Evolutionary conservation across 345 rosid species (phyloP).

Genomic region (Reutealis trisperma): DNA sequence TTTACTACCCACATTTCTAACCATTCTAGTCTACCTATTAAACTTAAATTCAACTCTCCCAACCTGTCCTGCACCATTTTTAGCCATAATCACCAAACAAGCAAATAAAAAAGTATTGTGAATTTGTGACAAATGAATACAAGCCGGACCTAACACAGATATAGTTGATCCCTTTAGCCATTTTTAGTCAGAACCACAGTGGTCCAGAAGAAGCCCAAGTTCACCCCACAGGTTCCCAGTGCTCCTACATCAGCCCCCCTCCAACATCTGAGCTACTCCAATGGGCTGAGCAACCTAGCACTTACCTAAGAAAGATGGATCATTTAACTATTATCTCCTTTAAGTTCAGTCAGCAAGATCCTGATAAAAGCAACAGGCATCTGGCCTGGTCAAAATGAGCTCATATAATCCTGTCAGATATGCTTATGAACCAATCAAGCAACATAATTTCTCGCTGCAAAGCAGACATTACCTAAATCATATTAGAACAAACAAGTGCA

Average conservation of each 20-base stretch:
- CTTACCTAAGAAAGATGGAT: not conserved
- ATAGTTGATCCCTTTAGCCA: not conserved
- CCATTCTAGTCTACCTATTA: too few species aligned
- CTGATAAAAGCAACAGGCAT: not conserved
- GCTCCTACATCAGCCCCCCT: not conserved
- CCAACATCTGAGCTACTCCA: not conserved
- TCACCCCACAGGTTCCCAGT: not conserved
- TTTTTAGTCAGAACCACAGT: not conserved
- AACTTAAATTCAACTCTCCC: too few species aligned
- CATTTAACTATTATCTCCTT: not conserved
- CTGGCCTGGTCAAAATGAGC: not conserved
- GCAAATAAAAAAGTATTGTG: not conserved
- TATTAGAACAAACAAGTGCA: not conserved
- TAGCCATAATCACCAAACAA: not conserved
- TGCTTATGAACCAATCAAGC: not conserved
- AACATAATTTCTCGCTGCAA: not conserved
- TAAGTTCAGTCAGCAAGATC: not conserved
- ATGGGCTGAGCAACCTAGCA: not conserved
- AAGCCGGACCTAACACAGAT: not conserved
- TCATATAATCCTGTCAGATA: not conserved
- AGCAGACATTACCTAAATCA: not conserved
- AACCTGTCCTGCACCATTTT: too few species aligned
- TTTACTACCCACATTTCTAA: too few species aligned
- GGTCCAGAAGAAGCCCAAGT: not conserved
- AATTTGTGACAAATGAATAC: not conserved